Evolutionary conservation across 768 basidiomycete genomes (phyloP).

Genomic region (Pulveroboletus sp.): DNA sequence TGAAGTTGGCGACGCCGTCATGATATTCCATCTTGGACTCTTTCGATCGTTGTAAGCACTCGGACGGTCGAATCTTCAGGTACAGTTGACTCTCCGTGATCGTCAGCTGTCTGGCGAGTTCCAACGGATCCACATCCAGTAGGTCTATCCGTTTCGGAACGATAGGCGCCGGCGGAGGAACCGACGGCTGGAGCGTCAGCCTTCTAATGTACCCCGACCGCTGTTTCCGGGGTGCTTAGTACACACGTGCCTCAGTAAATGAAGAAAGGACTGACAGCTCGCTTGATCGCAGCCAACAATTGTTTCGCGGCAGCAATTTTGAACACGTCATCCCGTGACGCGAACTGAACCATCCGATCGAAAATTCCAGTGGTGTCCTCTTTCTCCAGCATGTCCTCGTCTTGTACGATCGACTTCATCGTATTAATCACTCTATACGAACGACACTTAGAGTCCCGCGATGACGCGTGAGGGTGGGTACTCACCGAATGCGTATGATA

Average conservation of each 20-base stretch:
- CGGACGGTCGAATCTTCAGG: constrained; percentile 53
- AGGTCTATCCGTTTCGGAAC: constrained; percentile 47
- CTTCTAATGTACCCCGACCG: constrained; percentile 33
- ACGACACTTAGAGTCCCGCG: not conserved
- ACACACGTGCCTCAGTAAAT: not conserved
- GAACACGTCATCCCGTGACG: constrained; percentile 38
- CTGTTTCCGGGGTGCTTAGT: constrained; percentile 9
- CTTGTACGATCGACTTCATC: constrained; percentile 58
- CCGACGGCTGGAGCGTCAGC: constrained; percentile 33
- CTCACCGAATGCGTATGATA: constrained; percentile 57
- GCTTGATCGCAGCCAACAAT: constrained; percentile 45
- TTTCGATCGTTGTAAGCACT: constrained; percentile 57
- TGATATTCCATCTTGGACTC: constrained; percentile 40
- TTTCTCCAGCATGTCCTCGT: constrained; percentile 49
- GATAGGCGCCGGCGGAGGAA: constrained; percentile 49
- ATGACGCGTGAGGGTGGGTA: not conserved
- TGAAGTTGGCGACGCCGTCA: constrained; percentile 56
- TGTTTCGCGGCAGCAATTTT: constrained; percentile 46
- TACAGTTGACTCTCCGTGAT: constrained; percentile 59
- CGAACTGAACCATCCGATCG: constrained; percentile 51
- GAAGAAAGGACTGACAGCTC: constrained; percentile 39
- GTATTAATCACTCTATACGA: constrained; percentile 56
- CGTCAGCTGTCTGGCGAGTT: constrained; percentile 65
- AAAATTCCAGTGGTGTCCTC: constrained; percentile 52
- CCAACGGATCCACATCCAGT: constrained; percentile 58